Conservation (phyloP, 192 early-diverging fungal genomes). For the Gonapodya prolifera region DNA sequence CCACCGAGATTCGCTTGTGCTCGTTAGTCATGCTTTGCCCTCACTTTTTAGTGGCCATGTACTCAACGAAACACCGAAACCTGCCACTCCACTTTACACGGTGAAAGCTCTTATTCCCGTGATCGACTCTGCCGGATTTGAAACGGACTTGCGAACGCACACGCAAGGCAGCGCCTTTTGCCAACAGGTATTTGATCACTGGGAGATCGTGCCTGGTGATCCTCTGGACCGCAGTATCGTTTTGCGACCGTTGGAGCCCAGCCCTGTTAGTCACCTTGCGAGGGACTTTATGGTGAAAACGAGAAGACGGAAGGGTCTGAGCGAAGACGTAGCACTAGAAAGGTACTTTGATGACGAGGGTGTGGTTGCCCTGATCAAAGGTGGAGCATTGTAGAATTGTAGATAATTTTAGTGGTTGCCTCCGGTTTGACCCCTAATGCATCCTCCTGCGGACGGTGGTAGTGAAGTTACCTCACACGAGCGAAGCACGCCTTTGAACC, state of each 20-base stretch:
- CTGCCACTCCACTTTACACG: conserved; percentile 86
- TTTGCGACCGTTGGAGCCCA: conserved; percentile 81
- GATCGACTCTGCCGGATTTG: conserved; percentile 92
- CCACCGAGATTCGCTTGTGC: background rate
- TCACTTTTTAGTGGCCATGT: conserved; percentile 70
- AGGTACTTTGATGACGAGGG: background rate
- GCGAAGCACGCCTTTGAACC: too few species aligned
- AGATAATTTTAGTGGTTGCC: too few species aligned
- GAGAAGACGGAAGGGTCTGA: conserved; percentile 70
- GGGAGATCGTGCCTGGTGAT: conserved; percentile 95
- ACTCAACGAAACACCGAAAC: conserved; percentile 82
- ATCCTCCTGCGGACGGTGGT: too few species aligned
- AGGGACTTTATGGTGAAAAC: conserved; percentile 99
- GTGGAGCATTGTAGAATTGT: background rate
- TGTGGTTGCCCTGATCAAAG: background rate
- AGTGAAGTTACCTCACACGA: too few species aligned
- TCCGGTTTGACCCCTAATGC: too few species aligned
- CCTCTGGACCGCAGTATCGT: conserved; percentile 82
- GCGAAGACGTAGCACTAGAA: conserved; percentile 32
- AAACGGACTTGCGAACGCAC: conserved; percentile 90
- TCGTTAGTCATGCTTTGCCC: background rate
- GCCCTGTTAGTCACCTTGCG: conserved; percentile 70
- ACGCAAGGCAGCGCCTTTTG: conserved; percentile 96
- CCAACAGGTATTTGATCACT: conserved; percentile 97
- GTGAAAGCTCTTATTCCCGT: conserved; percentile 90